These are phyloP conservation scores for Lignosus rhinocerotis DNA, from an alignment of 1,284 basidiomycete species.

Conservation along the genomic window DNA sequence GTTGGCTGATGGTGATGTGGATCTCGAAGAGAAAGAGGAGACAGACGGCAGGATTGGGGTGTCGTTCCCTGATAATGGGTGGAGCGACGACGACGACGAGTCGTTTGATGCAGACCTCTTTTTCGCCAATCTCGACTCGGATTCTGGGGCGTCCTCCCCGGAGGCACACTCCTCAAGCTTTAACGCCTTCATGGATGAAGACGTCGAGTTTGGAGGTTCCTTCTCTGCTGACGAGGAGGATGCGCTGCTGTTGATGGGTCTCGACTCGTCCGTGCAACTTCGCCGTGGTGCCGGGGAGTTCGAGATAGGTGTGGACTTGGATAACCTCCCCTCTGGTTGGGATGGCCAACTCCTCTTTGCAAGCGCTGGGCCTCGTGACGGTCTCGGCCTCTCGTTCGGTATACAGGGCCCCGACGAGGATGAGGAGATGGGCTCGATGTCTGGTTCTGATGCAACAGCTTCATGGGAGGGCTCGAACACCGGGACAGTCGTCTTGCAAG, in stretches of 20 bases:
- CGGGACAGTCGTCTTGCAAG: slow-evolving; percentile 36
- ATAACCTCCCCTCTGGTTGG: slow-evolving; percentile 31
- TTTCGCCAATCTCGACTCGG: slow-evolving; percentile 68
- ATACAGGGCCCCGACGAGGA: slow-evolving; percentile 24
- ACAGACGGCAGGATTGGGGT: slow-evolving; percentile 36
- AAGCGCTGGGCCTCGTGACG: slow-evolving; percentile 16
- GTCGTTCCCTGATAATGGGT: slow-evolving; percentile 58
- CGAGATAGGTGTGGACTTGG: slow-evolving; percentile 32
- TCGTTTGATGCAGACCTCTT: slow-evolving; percentile 79
- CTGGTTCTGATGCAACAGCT: slow-evolving; percentile 20
- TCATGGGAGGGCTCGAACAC: slow-evolving; percentile 38
- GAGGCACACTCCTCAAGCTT: slow-evolving; percentile 37
- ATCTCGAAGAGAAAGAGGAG: slow-evolving; percentile 30
- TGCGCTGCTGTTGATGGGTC: slow-evolving; percentile 32
- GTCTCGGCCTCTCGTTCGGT: slow-evolving; percentile 20
- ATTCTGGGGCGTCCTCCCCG: slow-evolving; percentile 39
- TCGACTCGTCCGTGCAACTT: slow-evolving; percentile 32
- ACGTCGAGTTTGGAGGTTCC: slow-evolving; percentile 24
- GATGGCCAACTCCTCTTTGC: slow-evolving; percentile 29
- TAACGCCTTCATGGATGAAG: slow-evolving; percentile 30
- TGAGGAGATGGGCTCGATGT: slow-evolving; percentile 29
- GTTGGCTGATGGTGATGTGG: neutral
- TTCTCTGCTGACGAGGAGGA: slow-evolving; percentile 35
- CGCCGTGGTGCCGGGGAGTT: slow-evolving; percentile 31
- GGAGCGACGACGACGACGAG: slow-evolving; percentile 70